These are phyloP conservation scores for Draba incana DNA, from an alignment of 345 rosid genomes.

Conservation along the genomic window DNA sequence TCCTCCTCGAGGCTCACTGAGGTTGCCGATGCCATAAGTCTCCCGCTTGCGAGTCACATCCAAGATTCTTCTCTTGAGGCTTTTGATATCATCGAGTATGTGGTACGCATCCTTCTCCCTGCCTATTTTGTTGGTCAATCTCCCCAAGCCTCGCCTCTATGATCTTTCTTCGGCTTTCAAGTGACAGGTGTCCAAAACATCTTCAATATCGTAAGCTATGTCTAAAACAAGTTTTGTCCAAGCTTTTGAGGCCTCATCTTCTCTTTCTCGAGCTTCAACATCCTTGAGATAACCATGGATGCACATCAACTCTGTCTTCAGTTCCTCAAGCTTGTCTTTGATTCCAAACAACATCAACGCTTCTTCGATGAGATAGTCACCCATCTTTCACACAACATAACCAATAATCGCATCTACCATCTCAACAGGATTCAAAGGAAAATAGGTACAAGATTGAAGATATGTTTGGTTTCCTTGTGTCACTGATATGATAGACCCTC, in stretches of 20 bases:
- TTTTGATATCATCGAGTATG: conserved; percentile 7
- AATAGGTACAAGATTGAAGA: neutral
- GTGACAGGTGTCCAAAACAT: conserved; percentile 9
- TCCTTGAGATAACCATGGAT: conserved; percentile 26
- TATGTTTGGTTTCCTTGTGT: neutral
- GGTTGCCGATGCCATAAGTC: conserved; percentile 17
- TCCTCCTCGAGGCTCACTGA: neutral
- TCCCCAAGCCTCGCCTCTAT: conserved; percentile 4
- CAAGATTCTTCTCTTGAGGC: conserved; percentile 19
- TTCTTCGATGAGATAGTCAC: conserved; percentile 52
- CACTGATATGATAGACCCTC: too few species aligned
- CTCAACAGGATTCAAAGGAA: neutral
- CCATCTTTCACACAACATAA: conserved; percentile 24
- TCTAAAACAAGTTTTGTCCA: conserved; percentile 32
- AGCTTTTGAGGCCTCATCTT: conserved; percentile 19
- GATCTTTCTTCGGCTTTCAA: conserved; percentile 12
- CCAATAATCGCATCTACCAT: conserved; percentile 29
- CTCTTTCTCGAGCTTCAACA: conserved; percentile 35
- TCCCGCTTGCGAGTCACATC: conserved; percentile 33
- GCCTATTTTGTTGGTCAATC: conserved; percentile 6
- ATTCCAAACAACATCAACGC: conserved; percentile 41
- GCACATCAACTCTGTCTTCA: conserved; percentile 38
- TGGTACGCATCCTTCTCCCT: neutral
- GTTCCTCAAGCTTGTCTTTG: conserved; percentile 26
- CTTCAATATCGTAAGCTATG: conserved; percentile 21